These are phyloP conservation scores for Acacia concinna DNA, from an alignment of 331 rosid species.

Conservation along the genomic window DNA sequence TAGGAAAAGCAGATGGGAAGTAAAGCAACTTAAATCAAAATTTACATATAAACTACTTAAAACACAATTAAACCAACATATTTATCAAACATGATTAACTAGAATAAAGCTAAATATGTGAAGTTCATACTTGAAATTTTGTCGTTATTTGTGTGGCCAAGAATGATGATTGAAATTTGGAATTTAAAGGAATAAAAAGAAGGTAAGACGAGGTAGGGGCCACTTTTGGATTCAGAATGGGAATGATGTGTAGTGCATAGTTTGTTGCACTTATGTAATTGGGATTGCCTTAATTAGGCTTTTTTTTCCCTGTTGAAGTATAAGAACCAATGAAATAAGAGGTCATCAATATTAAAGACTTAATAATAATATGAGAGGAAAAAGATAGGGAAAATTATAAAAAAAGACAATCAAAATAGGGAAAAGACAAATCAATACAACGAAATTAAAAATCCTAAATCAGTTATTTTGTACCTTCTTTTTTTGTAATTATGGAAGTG, in stretches of 20 bases:
- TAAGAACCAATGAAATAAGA: slow-evolving; percentile 27
- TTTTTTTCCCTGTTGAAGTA: background rate
- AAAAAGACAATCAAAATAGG: too few relatives aligned
- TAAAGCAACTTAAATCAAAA: background rate
- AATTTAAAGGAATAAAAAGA: background rate
- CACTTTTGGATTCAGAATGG: background rate
- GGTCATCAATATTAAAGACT: background rate
- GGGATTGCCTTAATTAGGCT: background rate
- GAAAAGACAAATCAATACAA: too few relatives aligned
- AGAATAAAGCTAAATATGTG: background rate
- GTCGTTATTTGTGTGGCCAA: background rate
- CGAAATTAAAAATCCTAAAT: too few relatives aligned
- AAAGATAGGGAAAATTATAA: too few relatives aligned
- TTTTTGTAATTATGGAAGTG: too few relatives aligned
- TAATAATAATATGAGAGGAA: background rate
- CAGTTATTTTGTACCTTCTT: too few relatives aligned
- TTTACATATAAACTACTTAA: background rate
- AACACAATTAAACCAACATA: background rate
- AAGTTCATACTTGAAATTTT: background rate
- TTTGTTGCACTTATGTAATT: background rate
- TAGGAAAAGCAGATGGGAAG: background rate
- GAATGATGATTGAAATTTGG: background rate
- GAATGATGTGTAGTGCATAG: slow-evolving; percentile 7
- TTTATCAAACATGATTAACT: background rate
- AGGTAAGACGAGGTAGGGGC: background rate